Evolutionary conservation across 2,329 filamentous ascomycete species (phyloP), one percentile per base, ranked within the genome.

Genomic region (Neodidymelliopsis sp.): DNA sequence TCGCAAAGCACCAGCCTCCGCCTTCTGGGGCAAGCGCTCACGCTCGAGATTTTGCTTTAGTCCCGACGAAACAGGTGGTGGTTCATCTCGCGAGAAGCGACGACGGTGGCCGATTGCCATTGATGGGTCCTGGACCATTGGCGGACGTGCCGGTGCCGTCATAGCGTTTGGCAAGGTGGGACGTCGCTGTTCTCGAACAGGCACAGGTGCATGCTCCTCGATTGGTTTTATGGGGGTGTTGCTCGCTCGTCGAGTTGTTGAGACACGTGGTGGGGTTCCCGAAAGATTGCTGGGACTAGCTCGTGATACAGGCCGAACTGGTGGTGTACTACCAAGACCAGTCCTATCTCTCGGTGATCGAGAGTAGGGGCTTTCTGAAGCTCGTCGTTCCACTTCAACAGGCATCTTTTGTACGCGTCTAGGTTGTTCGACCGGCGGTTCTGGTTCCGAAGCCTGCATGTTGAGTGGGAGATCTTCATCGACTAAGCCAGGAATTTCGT

Each of bases 401-500:
- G 69, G 60, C 49, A 59, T 50, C 46, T 66, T 73, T 39, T 68
- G 65, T 11, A 54, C 34, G 54, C 57, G 62, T 54, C 56, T 67
- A 22, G 65, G 45, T 34, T 57, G 56, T 28, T 60, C 59, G 12
- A 60, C 49, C 13, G 55, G 56, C 20, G 63, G 59, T 40, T 70
- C 69, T 18, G 63, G 53, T 31, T 63, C 63, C 9, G 59, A 60
- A 28, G 60, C 42, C 36, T 67, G 63, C 46, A 63, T 56, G n/a
- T 60, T 39, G 20, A 65, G 59, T 18, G 70, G 82, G 16, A 85
- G 57, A 67, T 96, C 91, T 65, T 96, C 90, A 30, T 86, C 88
- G 6, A 91, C 85, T 22, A 96, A 77, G 5, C 88, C 89, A 0
- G 91, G 91, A 62, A 97, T 97, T 3, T 86, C 82, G 15, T 81